Evolutionary conservation across 768 basidiomycete species (phyloP).

Genomic region (Boletus insuetus): DNA sequence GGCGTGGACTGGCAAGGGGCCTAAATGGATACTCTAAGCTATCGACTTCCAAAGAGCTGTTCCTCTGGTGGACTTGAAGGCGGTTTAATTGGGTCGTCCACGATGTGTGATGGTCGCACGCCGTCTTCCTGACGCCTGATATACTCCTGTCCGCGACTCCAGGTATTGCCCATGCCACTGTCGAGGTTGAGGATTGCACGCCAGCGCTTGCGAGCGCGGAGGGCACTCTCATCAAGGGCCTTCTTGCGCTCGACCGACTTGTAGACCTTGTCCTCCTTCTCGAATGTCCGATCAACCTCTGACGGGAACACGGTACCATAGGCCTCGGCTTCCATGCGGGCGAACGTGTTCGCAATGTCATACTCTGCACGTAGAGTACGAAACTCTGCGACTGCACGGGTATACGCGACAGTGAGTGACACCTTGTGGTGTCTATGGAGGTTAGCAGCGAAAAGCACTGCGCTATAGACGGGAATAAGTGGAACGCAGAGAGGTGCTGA

Average conservation of each 20-base stretch:
- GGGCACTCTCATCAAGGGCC: constrained; percentile 55
- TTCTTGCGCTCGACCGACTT: constrained; percentile 56
- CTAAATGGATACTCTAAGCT: constrained; percentile 5
- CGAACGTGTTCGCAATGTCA: constrained; percentile 71
- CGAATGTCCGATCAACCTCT: constrained; percentile 59
- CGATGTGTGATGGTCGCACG: constrained; percentile 62
- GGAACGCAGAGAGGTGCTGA: neutral
- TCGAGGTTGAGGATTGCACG: constrained; percentile 56
- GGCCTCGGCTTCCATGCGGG: constrained; percentile 74
- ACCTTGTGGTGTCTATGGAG: constrained; percentile 63
- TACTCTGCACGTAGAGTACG: constrained; percentile 84
- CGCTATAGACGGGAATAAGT: constrained; percentile 44
- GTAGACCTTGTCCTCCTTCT: constrained; percentile 59
- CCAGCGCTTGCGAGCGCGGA: constrained; percentile 74
- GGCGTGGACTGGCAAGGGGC: neutral
- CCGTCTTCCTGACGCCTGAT: constrained; percentile 70
- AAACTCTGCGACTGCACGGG: constrained; percentile 77
- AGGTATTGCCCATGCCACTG: constrained; percentile 43
- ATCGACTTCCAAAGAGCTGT: constrained; percentile 20
- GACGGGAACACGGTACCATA: constrained; percentile 68
- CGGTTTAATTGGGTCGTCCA: constrained; percentile 36
- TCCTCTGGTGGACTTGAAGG: constrained; percentile 22
- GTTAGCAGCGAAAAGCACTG: constrained; percentile 75
- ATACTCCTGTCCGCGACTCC: constrained; percentile 76
- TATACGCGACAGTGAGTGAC: constrained; percentile 79